Percentiles rank a stretch among this genome's conserved stretches.
phyloP scores from a whole-genome alignment of 106 monocot genomes.

The Apostasia ramifera region DNA sequence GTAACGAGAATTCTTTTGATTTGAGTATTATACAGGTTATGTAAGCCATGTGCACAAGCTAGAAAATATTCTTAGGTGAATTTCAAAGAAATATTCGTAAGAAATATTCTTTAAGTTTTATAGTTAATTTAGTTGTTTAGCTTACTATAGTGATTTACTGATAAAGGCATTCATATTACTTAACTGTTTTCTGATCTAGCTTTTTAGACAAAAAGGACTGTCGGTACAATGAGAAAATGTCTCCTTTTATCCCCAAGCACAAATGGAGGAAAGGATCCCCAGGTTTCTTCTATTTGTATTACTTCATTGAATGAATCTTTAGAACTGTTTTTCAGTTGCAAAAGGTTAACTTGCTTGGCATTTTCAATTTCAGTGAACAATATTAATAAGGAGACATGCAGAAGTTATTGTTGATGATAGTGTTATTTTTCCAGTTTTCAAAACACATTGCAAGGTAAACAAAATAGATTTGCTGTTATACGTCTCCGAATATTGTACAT shows the following conservation, averaged over 20 bases:
- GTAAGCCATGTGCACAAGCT: too few species aligned
- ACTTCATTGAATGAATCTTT: not conserved
- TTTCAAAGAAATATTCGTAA: too few species aligned
- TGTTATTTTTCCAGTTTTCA: constrained; percentile 68
- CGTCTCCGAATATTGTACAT: too few species aligned
- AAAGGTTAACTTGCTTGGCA: not conserved
- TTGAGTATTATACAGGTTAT: too few species aligned
- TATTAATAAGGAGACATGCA: constrained; percentile 78
- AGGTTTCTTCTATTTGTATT: constrained; percentile 34
- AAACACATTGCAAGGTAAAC: constrained; percentile 77
- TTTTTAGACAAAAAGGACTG: constrained; percentile 64
- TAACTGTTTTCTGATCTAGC: constrained; percentile 19
- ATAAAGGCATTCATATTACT: too few species aligned
- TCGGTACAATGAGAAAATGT: constrained; percentile 87
- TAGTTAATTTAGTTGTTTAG: too few species aligned
- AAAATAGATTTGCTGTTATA: too few species aligned
- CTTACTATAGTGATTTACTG: too few species aligned
- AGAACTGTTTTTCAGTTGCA: not conserved
- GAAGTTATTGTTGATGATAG: constrained; percentile 47
- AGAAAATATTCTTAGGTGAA: too few species aligned
- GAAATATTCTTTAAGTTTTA: too few species aligned
- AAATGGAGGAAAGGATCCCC: constrained; percentile 98
- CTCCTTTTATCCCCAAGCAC: constrained; percentile 55
- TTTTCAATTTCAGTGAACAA: constrained; percentile 73
- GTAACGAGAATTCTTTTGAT: too few species aligned